phyloP scores from a whole-genome alignment of 257 asterid species.

The Hygrophila difformis region DNA sequence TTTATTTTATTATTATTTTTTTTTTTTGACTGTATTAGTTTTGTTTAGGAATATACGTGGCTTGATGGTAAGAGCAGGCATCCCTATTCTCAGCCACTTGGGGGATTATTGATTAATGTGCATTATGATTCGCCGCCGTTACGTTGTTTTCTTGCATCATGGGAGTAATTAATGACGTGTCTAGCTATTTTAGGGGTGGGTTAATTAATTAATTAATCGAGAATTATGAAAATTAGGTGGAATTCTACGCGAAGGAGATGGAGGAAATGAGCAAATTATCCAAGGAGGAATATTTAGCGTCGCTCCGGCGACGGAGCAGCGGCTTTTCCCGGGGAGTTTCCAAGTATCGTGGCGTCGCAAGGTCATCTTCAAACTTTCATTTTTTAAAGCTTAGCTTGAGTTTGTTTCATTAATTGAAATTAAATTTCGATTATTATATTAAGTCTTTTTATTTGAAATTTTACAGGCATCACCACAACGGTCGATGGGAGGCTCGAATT shows the following conservation, averaged over 20 bases:
- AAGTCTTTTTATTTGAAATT: neutral
- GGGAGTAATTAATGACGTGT: no score
- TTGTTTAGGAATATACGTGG: no score
- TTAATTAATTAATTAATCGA: no score
- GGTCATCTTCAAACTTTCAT: constrained; percentile 13
- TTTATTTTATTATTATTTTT: no score
- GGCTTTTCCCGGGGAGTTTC: constrained; percentile 44
- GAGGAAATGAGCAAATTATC: constrained; percentile 41
- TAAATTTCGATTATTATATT: neutral
- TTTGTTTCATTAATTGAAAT: neutral
- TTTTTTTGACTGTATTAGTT: no score
- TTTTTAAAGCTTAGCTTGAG: neutral
- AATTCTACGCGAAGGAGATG: constrained; percentile 26
- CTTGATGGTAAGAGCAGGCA: no score
- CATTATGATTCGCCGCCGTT: no score
- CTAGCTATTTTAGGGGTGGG: no score
- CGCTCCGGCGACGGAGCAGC: constrained; percentile 45
- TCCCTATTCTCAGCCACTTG: no score
- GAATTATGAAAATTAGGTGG: no score
- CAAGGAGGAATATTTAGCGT: constrained; percentile 46
- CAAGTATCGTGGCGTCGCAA: constrained; percentile 33
- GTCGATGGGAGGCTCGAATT: constrained; percentile 47
- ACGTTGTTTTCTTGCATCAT: no score
- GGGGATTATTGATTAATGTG: no score
- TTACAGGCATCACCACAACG: constrained; percentile 41